Conservation (phyloP, 2,329 filamentous ascomycete species). For the Epichloe elymi region DNA sequence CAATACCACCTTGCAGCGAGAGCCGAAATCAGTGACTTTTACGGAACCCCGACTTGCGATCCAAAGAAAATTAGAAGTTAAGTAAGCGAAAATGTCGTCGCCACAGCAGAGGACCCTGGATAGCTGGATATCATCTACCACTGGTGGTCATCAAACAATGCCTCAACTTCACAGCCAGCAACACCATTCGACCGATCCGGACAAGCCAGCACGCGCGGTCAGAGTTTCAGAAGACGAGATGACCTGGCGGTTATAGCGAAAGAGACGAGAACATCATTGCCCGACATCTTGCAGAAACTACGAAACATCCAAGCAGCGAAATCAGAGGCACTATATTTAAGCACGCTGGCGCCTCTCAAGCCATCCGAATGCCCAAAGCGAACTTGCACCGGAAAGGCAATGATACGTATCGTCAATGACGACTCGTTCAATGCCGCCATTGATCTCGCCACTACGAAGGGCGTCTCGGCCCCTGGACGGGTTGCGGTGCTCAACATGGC, state of each 20-base stretch:
- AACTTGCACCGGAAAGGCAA: slow-evolving; percentile 14
- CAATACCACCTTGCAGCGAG: background rate
- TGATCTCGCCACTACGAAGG: slow-evolving; percentile 17
- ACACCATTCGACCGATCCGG: slow-evolving; percentile 1
- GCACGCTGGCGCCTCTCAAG: slow-evolving; percentile 26
- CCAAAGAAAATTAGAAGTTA: no score
- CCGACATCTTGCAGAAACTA: slow-evolving; percentile 30
- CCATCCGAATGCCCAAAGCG: slow-evolving; percentile 29
- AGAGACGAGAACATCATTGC: slow-evolving; percentile 35
- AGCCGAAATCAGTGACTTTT: background rate
- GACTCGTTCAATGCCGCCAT: slow-evolving; percentile 47
- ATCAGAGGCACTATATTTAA: slow-evolving; percentile 25
- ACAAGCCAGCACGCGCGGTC: background rate
- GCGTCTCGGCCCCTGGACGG: slow-evolving; percentile 13
- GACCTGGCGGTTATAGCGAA: slow-evolving; percentile 28
- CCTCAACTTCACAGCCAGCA: slow-evolving; percentile 7
- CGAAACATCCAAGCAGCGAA: slow-evolving; percentile 25
- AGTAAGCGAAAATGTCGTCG: background rate
- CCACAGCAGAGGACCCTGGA: slow-evolving; percentile 16
- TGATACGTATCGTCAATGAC: slow-evolving; percentile 37
- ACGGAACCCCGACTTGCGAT: no score
- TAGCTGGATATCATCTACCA: slow-evolving; percentile 13
- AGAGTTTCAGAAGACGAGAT: slow-evolving; percentile 7
- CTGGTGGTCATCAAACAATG: background rate
- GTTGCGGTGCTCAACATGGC: slow-evolving; percentile 57